These are phyloP conservation scores for Saraca asoca DNA, from an alignment of 331 rosid species.

Conservation along the genomic window DNA sequence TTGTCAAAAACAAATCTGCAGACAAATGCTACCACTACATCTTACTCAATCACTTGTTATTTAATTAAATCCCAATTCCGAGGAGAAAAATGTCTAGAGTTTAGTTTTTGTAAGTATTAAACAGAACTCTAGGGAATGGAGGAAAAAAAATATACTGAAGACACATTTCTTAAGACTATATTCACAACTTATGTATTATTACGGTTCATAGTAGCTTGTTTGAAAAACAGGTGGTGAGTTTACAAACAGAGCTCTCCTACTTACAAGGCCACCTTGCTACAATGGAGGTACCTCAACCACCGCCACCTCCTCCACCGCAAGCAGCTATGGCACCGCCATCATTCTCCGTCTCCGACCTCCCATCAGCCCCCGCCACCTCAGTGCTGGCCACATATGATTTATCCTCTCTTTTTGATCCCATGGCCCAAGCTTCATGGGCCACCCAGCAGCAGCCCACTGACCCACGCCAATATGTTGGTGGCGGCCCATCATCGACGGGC, in stretches of 20 bases:
- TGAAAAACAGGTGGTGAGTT: conserved; percentile 61
- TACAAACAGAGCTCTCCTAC: conserved; percentile 88
- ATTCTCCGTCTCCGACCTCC: conserved; percentile 58
- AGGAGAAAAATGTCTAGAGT: too few relatives aligned
- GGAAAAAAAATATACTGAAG: too few relatives aligned
- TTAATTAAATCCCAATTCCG: too few relatives aligned
- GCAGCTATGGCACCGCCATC: conserved; percentile 32
- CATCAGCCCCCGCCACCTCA: conserved; percentile 42
- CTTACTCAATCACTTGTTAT: too few relatives aligned
- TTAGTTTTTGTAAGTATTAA: too few relatives aligned
- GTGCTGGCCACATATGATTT: conserved; percentile 60
- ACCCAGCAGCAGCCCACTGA: conserved; percentile 58
- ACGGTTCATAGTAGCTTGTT: neutral
- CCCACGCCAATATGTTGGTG: conserved; percentile 45
- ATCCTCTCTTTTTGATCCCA: conserved; percentile 85
- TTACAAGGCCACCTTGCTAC: conserved; percentile 81
- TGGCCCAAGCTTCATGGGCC: conserved; percentile 67
- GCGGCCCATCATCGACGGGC: conserved; percentile 19
- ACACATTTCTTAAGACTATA: neutral
- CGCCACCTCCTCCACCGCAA: conserved; percentile 48
- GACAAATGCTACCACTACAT: too few relatives aligned
- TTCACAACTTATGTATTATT: neutral
- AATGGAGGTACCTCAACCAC: conserved; percentile 67
- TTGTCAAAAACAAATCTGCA: too few relatives aligned
- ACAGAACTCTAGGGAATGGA: too few relatives aligned